A percentile compares a stretch with the other conserved stretches of the same genome.
These are phyloP conservation scores for Vishniacozyma victoriae DNA, from an alignment of 768 basidiomycete species.

Conservation along the genomic window DNA sequence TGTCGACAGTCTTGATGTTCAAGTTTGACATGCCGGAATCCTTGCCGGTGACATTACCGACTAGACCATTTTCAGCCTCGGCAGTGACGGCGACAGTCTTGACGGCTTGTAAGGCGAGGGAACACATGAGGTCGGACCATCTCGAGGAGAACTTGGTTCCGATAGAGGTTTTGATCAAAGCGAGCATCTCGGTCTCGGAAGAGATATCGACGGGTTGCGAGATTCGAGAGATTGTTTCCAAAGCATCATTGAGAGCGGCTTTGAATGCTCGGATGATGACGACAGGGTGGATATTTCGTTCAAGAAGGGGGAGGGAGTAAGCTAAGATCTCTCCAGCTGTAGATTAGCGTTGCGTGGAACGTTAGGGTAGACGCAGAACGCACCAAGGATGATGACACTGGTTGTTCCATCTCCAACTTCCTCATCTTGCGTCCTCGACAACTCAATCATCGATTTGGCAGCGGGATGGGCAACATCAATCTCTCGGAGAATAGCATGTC, in stretches of 20 bases:
- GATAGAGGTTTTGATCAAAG: conserved; percentile 95
- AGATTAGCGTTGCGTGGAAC: neutral
- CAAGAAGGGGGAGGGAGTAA: conserved; percentile 83
- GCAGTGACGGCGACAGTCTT: conserved; percentile 68
- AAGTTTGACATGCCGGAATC: conserved; percentile 14
- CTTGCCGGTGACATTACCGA: conserved; percentile 8
- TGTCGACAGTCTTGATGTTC: conserved; percentile 77
- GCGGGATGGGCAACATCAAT: conserved; percentile 99
- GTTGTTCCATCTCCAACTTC: conserved; percentile 99
- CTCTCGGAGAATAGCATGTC: conserved; percentile 96
- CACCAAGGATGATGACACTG: conserved; percentile 94
- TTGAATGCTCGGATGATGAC: conserved; percentile 98
- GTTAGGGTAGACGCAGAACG: conserved; percentile 19
- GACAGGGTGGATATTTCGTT: conserved; percentile 96
- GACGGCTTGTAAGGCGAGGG: conserved; percentile 84
- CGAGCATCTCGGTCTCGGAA: conserved; percentile 84
- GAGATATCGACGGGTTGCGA: conserved; percentile 82
- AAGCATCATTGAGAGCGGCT: conserved; percentile 85
- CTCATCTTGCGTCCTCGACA: conserved; percentile 95
- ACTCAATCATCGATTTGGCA: conserved; percentile 99
- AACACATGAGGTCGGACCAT: conserved; percentile 97
- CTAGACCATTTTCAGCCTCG: conserved; percentile 53
- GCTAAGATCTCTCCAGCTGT: conserved; percentile 94
- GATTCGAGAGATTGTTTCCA: conserved; percentile 79
- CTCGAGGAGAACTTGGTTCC: conserved; percentile 95